A percentile compares a stretch with the other conserved stretches of the same genome.
phyloP scores from a whole-genome alignment of 805 yeast species.

The Barnettozyma pratensis region DNA sequence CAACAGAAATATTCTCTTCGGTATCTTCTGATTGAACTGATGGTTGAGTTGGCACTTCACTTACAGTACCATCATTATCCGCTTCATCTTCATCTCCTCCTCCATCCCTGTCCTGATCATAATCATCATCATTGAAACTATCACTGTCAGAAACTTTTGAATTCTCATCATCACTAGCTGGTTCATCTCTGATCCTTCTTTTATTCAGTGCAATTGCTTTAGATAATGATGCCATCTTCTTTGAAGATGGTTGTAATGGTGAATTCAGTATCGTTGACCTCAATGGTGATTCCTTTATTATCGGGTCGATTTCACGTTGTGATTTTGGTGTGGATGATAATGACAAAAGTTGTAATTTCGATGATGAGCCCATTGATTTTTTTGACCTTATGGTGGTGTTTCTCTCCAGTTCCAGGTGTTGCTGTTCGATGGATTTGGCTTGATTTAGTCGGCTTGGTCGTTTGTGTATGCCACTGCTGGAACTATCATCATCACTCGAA shows the following conservation, averaged over 20 bases:
- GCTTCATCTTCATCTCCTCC: conserved; percentile 5
- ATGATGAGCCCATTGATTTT: not conserved
- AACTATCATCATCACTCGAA: conserved; percentile 12
- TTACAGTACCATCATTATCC: not conserved
- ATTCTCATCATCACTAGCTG: not conserved
- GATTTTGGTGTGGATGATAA: conserved; percentile 1
- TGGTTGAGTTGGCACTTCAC: not conserved
- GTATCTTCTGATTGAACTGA: not conserved
- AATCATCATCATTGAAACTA: conserved; percentile 13
- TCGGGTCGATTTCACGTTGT: not conserved
- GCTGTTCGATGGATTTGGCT: conserved; percentile 10
- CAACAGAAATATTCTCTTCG: not conserved
- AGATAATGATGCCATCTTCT: conserved; percentile 6
- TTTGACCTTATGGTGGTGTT: conserved; percentile 15
- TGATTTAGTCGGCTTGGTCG: too few species aligned
- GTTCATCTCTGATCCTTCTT: not conserved
- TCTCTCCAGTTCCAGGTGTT: conserved; percentile 16
- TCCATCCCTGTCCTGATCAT: conserved; percentile 12
- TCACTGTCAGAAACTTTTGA: conserved; percentile 3
- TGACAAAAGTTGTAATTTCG: not conserved
- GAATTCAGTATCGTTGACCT: conserved; percentile 4
- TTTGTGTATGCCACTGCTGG: not conserved
- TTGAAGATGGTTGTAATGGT: conserved; percentile 9
- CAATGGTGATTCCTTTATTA: conserved; percentile 5
- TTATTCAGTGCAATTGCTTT: conserved; percentile 9